A percentile compares a stretch with the other conserved stretches of the same genome.
These are phyloP conservation scores for Kodamaea alishanica DNA, from an alignment of 1,139 yeast species.

Conservation along the genomic window DNA sequence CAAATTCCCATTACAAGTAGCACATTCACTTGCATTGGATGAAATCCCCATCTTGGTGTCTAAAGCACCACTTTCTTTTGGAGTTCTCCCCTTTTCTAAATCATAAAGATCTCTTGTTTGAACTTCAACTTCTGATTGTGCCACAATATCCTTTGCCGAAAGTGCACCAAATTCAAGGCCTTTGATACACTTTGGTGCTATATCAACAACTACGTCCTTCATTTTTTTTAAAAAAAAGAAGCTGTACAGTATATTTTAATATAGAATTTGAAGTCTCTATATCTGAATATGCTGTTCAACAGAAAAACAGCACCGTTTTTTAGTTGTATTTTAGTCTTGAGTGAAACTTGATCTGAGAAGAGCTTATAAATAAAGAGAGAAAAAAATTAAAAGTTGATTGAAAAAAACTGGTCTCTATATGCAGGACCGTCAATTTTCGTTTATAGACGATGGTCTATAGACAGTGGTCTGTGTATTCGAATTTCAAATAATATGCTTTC, in stretches of 20 bases:
- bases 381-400: constrained; percentile 4
- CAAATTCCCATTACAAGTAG: constrained; percentile 86
- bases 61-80: constrained; percentile 80
- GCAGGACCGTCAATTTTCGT: background rate
- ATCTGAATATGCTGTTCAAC: too few relatives aligned
- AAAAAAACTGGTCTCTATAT: background rate
- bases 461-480: too few relatives aligned
- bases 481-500: too few relatives aligned
- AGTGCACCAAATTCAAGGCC: constrained; percentile 93
- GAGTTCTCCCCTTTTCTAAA: constrained; percentile 79
- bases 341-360: background rate
- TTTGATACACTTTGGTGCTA: constrained; percentile 84
- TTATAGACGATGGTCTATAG: background rate
- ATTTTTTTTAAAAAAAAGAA: constrained; percentile 29
- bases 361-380: constrained; percentile 4
- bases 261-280: too few relatives aligned
- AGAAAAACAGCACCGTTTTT: too few relatives aligned
- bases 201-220: constrained; percentile 77
- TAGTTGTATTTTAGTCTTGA: too few relatives aligned
- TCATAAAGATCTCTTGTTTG: constrained; percentile 90
- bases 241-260: too few relatives aligned
- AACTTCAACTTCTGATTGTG: constrained; percentile 93
- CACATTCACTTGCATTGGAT: constrained; percentile 76
- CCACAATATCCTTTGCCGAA: constrained; percentile 84
- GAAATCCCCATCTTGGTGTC: constrained; percentile 95